Evolutionary conservation across 495 filamentous ascomycete genomes (phyloP).

Genomic region (Pyrenula aspistea): DNA sequence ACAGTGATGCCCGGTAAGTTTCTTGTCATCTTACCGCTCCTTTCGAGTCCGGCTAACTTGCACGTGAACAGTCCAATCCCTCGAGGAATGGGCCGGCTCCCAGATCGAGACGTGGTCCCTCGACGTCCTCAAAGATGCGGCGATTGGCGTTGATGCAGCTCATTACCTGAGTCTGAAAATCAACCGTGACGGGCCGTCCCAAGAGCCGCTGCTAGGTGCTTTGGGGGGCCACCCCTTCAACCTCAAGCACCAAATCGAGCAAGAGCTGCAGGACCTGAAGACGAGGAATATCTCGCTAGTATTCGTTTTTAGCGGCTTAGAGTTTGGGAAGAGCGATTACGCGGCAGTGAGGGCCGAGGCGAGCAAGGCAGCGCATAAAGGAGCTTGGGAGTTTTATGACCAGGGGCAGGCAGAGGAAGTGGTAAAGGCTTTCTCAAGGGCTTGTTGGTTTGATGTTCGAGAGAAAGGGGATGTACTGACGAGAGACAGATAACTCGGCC

Average conservation of each 20-base stretch:
- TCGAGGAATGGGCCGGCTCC: slow-evolving; percentile 45
- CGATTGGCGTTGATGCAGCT: slow-evolving; percentile 79
- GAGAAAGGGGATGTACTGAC: not conserved
- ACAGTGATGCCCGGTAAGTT: slow-evolving; percentile 11
- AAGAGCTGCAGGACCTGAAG: slow-evolving; percentile 57
- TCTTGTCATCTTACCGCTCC: not conserved
- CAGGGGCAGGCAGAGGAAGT: slow-evolving; percentile 64
- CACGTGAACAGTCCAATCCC: slow-evolving; percentile 35
- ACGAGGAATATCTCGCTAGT: slow-evolving; percentile 50
- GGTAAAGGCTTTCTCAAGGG: slow-evolving; percentile 69
- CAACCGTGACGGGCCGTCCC: slow-evolving; percentile 42
- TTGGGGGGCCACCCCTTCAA: slow-evolving; percentile 82
- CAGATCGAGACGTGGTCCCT: slow-evolving; percentile 43
- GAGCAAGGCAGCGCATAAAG: slow-evolving; percentile 33
- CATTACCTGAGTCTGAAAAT: slow-evolving; percentile 74
- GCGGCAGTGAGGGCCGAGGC: slow-evolving; percentile 36
- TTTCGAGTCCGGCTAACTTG: not conserved
- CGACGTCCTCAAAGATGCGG: slow-evolving; percentile 53
- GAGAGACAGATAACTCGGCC: slow-evolving; percentile 37
- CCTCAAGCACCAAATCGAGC: slow-evolving; percentile 54
- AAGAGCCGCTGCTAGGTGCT: slow-evolving; percentile 80
- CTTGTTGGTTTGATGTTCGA: slow-evolving; percentile 40
- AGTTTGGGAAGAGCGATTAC: slow-evolving; percentile 56
- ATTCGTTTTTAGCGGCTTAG: slow-evolving; percentile 85
- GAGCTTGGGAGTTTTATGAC: slow-evolving; percentile 82